Evolutionary conservation across 192 early-diverging fungal genomes (phyloP).

Genomic region (Entomortierella beljakovae): DNA sequence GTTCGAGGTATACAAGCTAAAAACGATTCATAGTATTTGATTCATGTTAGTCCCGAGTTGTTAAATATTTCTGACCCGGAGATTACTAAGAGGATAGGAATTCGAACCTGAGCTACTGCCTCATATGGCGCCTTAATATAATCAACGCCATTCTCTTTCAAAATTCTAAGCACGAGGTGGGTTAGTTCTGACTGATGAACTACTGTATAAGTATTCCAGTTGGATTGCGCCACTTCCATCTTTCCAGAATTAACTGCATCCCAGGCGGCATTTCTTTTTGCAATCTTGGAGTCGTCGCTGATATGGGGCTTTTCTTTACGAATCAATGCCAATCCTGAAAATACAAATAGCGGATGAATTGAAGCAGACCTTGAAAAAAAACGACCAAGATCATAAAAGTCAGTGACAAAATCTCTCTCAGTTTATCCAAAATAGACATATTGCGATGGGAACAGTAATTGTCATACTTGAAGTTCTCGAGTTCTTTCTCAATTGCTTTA

Average conservation of each 20-base stretch:
- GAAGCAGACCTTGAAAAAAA: constrained; percentile 56
- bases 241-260: constrained; percentile 72
- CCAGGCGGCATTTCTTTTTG: constrained; percentile 75
- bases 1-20: constrained; percentile 77
- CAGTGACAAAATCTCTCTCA: background rate
- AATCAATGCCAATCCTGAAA: constrained; percentile 74
- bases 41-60: background rate
- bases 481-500: constrained; percentile 72
- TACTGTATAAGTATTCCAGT: constrained; percentile 65
- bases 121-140: constrained; percentile 86
- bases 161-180: constrained; percentile 75
- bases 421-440: background rate
- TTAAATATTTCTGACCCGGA: background rate
- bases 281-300: constrained; percentile 71
- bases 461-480: constrained; percentile 69
- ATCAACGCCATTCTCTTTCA: constrained; percentile 73
- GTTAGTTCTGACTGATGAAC: constrained; percentile 72
- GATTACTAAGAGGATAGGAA: background rate
- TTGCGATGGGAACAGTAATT: background rate
- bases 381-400: background rate
- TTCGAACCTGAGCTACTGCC: constrained; percentile 75
- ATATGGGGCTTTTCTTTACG: constrained; percentile 78
- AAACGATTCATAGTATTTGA: background rate
- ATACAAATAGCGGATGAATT: constrained; percentile 85
- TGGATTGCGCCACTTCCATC: constrained; percentile 66